These are phyloP conservation scores for Ascosphaera pollenicola DNA, from an alignment of 2,329 filamentous ascomycete species.

Conservation along the genomic window DNA sequence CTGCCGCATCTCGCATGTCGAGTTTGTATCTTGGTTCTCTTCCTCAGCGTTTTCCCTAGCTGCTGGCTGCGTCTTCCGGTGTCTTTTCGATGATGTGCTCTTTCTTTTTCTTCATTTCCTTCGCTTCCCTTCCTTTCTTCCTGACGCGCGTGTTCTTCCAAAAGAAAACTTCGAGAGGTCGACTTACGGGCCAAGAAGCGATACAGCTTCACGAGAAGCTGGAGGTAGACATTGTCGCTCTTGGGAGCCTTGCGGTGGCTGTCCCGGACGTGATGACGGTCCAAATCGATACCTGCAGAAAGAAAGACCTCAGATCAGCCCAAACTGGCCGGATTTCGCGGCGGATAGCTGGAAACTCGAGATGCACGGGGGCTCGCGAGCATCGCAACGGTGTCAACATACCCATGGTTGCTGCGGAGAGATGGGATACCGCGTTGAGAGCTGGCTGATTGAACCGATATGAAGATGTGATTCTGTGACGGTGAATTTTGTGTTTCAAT, in stretches of 20 bases:
- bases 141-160: constrained; percentile 5
- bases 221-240: constrained; percentile 95
- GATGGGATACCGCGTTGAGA: constrained; percentile 17
- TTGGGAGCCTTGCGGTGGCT: constrained; percentile 83
- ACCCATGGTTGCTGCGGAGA: constrained; percentile 23
- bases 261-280: constrained; percentile 40
- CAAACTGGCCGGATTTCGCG: neutral
- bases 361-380: too few species aligned
- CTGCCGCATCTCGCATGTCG: too few species aligned
- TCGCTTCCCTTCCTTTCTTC: neutral
- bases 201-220: constrained; percentile 96
- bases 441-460: constrained; percentile 18
- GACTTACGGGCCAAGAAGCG: constrained; percentile 84
- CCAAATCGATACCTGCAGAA: constrained; percentile 30
- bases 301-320: neutral
- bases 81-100: too few species aligned
- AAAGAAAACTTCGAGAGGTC: constrained; percentile 4
- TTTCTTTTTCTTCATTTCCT: neutral
- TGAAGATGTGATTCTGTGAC: constrained; percentile 9
- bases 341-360: too few species aligned
- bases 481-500: constrained; percentile 3
- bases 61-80: too few species aligned
- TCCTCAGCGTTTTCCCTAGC: too few species aligned
- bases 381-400: constrained; percentile 7
- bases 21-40: too few species aligned